Base-by-base conservation (phyloP, 1,284 basidiomycete species). In the Ganoderma lingzhi region DNA sequence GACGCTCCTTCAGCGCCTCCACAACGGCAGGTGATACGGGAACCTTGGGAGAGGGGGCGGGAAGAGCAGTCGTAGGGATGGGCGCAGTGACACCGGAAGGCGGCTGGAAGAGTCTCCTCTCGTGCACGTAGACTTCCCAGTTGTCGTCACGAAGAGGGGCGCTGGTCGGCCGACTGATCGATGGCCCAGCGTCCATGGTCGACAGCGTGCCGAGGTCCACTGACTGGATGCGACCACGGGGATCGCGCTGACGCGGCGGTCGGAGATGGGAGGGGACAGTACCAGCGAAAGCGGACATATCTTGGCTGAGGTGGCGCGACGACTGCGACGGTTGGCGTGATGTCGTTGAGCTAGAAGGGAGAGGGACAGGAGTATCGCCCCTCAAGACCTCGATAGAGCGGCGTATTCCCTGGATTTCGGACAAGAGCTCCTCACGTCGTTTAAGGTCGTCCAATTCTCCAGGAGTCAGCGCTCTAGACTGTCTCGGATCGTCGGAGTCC, bases 91-190 rank as follows among this genome's bases (percentile, higher is more conserved):
- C 84, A 10, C 93, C 93, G 39, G 90, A 87, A n/a, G 93, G 93
- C 62, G 93, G 93, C 76, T 93, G 92, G 67, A 95, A 81, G 12
- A 95, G 84, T 78, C 91, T 94, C 69, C 93, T 88, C 63, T 95
- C 93, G 60, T 88, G 90, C 66, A 94, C 86, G 78, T 95, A 95
- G 62, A 86, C 79, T 73, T 95, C 92, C 93, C 93, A 95, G 68
- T 92, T 87, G 39, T 87, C 84, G 55, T 93, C 88, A 60, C 85
- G 87, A 60, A 93, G 80, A 23, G 93, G 93, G 12, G 85, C 89
- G 75, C 92, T 93, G 0, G 87, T 89, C 6, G 93, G 91, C 61
- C 93, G 85, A 69, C 85, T 84, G 64, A 93, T 89, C 1, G 87
- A 83, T 63, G 86, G 83, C 39, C 86, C 87, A 15, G 84, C 71